Base-by-base conservation (phyloP, 1,284 basidiomycete species). In the Microbotryum intermedium region DNA sequence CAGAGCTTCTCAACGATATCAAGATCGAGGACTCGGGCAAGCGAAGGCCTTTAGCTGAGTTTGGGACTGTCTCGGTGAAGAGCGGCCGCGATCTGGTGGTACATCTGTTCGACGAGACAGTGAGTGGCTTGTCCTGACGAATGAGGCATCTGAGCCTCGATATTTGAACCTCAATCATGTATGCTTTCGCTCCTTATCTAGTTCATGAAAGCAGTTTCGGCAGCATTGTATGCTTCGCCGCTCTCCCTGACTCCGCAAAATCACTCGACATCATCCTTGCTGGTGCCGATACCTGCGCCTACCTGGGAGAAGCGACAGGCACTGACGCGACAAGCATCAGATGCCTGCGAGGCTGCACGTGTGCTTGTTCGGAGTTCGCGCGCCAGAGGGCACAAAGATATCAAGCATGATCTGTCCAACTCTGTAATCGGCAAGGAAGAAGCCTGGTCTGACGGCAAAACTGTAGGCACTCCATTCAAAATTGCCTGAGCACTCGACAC, bases 301-400 rank as follows among this genome's bases (percentile, higher is more conserved):
- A 60, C 65, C 52, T 50, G 46, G 54, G 59, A 58, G 45, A 67
- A 65, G 51, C 66, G 66, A 5, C 49, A 65, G 45, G 49, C 39
- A 21, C 57, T 65, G 50, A 64, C 65, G 2, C 42, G 55, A 6
- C 63, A 71, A 44, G 67, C 70, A 5, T 65, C 66, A 34, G 60
- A 63, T 8, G n/a, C 70, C n/a, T 69, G 65, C 53, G 70, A 71
- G 57, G 61, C 65, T 46, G 64, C 70, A 3, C 46, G 70, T n/a
- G 61, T 65, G 18, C 50, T 63, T 3, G 60, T 71, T 3, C 49
- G 70, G 29, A 59, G 60, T 43, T 44, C 55, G 13, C 26, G 70
- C 47, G 61, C 60, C 51, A 68, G 68, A 54, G 69, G 69, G 18
- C 70, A 71, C 57, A 70, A 71, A 54, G 67, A 70, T 16, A 65